A percentile compares a stretch with the other conserved stretches of the same genome.
phyloP scores from a whole-genome alignment of 2,329 filamentous ascomycete genomes.

The Talaromyces sp. region DNA sequence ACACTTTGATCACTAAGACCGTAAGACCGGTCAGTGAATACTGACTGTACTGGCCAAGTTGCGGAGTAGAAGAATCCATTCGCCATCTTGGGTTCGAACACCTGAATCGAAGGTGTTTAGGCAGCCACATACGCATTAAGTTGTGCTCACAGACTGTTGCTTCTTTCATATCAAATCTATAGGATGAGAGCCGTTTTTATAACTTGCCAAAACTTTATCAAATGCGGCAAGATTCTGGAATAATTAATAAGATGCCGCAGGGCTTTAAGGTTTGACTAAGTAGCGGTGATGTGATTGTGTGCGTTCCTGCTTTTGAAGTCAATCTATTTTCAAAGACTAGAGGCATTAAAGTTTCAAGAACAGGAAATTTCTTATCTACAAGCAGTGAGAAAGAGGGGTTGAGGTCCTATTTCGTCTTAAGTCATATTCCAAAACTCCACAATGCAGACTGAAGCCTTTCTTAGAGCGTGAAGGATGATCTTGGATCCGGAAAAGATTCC shows the following conservation, averaged over 20 bases:
- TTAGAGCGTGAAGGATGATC: neutral
- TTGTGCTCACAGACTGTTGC: neutral
- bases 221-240: neutral
- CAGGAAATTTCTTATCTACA: neutral
- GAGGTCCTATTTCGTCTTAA: neutral
- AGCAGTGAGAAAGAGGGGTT: neutral
- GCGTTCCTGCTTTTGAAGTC: neutral
- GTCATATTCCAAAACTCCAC: neutral
- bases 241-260: neutral
- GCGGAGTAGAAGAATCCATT: neutral
- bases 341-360: neutral
- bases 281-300: neutral
- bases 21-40: neutral
- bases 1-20: neutral
- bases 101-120: neutral
- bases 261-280: neutral
- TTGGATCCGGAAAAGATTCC: neutral
- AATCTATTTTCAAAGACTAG: neutral
- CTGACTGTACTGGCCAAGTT: neutral
- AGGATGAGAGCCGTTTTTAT: neutral
- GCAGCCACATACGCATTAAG: neutral
- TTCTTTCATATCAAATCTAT: neutral
- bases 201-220: neutral
- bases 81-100: neutral
- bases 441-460: neutral